Percentiles rank a stretch among this genome's conserved stretches.
These are phyloP conservation scores for Handroanthus guayacan DNA, from an alignment of 257 asterid species.

Conservation along the genomic window DNA sequence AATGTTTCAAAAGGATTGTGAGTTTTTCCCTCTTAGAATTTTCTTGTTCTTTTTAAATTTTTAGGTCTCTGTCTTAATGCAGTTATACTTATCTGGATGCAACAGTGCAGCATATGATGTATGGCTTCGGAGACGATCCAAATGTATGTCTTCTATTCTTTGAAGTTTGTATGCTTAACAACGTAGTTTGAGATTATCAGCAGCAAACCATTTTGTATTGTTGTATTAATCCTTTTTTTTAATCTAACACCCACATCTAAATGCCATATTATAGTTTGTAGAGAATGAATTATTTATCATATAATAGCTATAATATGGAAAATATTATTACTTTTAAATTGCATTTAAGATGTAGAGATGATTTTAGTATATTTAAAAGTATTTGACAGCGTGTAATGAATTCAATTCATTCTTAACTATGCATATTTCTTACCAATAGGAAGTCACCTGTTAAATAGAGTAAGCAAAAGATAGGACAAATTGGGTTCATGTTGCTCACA, in stretches of 20 bases:
- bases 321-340: neutral
- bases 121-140: slow-evolving; percentile 88
- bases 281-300: neutral
- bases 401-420: neutral
- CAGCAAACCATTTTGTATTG: neutral
- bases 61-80: neutral
- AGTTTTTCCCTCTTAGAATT: slow-evolving; percentile 40
- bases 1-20: slow-evolving; percentile 93
- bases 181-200: neutral
- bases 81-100: slow-evolving; percentile 31
- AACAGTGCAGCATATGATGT: slow-evolving; percentile 97
- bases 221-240: neutral
- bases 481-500: neutral
- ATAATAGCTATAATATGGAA: neutral
- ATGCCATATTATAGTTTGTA: neutral
- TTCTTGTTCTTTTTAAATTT: slow-evolving; percentile 4
- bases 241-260: neutral
- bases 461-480: slow-evolving; percentile 2
- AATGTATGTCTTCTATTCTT: slow-evolving; percentile 58
- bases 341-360: neutral
- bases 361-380: neutral
- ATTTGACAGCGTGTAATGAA: neutral
- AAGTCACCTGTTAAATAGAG: slow-evolving; percentile 10
- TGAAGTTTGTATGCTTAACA: slow-evolving; percentile 16
- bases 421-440: slow-evolving; percentile 3